Evolutionary conservation across 225 moss, liverwort and hornwort genomes (phyloP).

Genomic region (Neckera pumila): DNA sequence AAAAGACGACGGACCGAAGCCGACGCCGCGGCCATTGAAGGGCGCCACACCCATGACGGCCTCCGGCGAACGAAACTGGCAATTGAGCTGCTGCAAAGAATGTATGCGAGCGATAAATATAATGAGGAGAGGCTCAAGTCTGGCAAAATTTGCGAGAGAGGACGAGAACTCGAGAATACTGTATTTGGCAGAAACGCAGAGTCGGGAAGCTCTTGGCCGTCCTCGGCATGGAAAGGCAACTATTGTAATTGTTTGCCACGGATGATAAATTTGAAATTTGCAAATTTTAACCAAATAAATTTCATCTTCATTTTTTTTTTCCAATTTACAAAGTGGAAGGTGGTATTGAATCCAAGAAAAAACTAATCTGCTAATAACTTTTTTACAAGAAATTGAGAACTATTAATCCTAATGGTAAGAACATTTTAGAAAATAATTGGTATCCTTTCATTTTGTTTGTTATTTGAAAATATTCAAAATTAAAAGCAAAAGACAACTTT

Average conservation of each 20-base stretch:
- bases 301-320: neutral
- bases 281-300: too few relatives aligned
- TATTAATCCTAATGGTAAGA: accelerated
- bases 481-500: neutral
- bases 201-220: neutral
- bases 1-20: slow-evolving; percentile 28
- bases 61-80: neutral
- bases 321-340: accelerated
- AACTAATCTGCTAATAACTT: accelerated
- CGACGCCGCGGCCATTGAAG: slow-evolving; percentile 71
- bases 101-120: neutral
- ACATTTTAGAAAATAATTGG: accelerated
- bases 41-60: slow-evolving; percentile 49
- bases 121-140: neutral
- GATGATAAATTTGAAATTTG: neutral
- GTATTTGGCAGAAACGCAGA: neutral
- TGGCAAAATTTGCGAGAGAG: neutral
- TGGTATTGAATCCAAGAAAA: neutral
- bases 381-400: neutral
- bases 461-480: neutral
- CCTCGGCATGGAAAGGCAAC: too few relatives aligned
- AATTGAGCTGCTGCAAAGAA: neutral
- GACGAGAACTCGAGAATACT: neutral
- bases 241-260: too few relatives aligned
- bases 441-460: neutral